Conservation (phyloP, 2,329 filamentous ascomycete species). For the Calonectria naviculata region DNA sequence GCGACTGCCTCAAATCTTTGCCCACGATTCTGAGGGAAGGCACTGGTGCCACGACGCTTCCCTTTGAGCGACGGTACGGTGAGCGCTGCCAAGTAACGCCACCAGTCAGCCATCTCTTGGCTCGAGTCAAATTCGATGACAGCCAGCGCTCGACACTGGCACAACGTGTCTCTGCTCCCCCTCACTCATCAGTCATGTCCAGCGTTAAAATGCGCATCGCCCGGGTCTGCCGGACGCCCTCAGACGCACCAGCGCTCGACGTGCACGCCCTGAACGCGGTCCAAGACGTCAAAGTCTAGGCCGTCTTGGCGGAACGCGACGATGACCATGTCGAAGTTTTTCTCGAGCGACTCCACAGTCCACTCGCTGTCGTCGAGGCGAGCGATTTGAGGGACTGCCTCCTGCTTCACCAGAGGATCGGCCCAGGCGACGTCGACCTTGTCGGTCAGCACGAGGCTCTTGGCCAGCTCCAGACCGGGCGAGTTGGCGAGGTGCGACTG, state of each 20-base stretch:
- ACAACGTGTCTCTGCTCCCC: neutral
- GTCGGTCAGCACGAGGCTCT: conserved; percentile 47
- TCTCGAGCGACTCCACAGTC: conserved; percentile 48
- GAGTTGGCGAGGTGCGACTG: conserved; percentile 60
- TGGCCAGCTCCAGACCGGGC: conserved; percentile 56
- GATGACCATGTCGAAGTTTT: conserved; percentile 55
- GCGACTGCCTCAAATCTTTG: neutral
- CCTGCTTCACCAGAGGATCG: conserved; percentile 56
- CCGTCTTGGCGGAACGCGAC: conserved; percentile 55
- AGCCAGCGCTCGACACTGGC: neutral
- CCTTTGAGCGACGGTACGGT: neutral
- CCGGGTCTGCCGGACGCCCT: neutral
- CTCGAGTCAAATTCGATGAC: conserved; percentile 1
- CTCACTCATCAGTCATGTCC: neutral
- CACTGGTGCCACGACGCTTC: conserved; percentile 7
- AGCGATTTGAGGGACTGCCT: conserved; percentile 52
- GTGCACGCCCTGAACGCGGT: conserved; percentile 45
- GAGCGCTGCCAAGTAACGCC: conserved; percentile 17
- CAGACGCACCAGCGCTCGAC: conserved; percentile 54
- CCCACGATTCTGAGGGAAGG: neutral
- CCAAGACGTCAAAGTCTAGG: conserved; percentile 53
- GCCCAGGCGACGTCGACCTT: conserved; percentile 56
- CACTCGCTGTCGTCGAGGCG: conserved; percentile 52
- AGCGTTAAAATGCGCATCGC: neutral
- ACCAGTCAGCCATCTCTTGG: neutral